Percentiles rank a stretch among this genome's conserved stretches.
Evolutionary conservation across 2,329 filamentous ascomycete genomes (phyloP).

Genomic region (Zasmidium citrigriseum): DNA sequence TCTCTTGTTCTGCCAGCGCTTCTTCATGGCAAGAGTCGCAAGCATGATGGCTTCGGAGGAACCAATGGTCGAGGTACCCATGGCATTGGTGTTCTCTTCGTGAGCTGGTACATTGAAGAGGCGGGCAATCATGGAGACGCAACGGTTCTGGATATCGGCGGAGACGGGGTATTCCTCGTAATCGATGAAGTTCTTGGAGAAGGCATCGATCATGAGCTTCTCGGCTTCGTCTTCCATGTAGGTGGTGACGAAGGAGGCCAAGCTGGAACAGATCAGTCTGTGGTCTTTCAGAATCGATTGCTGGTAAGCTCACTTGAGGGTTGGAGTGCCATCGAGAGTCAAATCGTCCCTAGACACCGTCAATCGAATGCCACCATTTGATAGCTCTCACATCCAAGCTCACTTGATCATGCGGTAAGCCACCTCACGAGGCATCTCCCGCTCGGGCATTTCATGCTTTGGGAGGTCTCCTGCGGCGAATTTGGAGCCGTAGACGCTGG

Average conservation of each 20-base stretch:
- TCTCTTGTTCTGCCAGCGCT: constrained; percentile 85
- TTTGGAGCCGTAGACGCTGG: constrained; percentile 83
- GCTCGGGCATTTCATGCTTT: constrained; percentile 80
- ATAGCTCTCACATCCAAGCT: constrained; percentile 7
- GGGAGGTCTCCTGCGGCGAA: constrained; percentile 83
- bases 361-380: background rate
- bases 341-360: constrained; percentile 66
- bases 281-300: background rate
- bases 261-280: constrained; percentile 48
- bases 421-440: constrained; percentile 85
- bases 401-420: constrained; percentile 94
- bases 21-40: constrained; percentile 88
- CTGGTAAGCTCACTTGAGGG: constrained; percentile 65
- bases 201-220: constrained; percentile 89
- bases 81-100: constrained; percentile 60
- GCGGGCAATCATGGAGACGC: constrained; percentile 72
- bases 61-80: constrained; percentile 87
- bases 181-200: constrained; percentile 84
- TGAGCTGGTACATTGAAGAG: constrained; percentile 77
- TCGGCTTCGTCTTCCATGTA: constrained; percentile 98
- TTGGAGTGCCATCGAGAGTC: constrained; percentile 86
- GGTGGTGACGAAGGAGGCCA: constrained; percentile 92
- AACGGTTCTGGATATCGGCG: constrained; percentile 75
- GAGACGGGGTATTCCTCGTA: constrained; percentile 54
- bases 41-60: constrained; percentile 89